Evolutionary conservation across 2,329 filamentous ascomycete genomes (phyloP).

Genomic region (Aureobasidium sp.): DNA sequence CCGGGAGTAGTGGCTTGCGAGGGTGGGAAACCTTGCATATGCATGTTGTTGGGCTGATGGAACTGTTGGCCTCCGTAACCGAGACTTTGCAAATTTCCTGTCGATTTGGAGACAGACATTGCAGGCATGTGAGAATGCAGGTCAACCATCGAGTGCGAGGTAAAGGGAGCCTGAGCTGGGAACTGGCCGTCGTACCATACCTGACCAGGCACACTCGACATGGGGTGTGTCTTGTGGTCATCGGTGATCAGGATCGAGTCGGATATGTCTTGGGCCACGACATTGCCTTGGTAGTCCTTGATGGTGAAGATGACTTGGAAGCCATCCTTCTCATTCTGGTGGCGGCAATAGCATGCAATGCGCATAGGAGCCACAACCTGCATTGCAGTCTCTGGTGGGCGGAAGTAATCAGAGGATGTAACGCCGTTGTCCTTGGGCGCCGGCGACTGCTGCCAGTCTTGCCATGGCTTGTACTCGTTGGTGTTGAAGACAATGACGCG

Average conservation of each 20-base stretch:
- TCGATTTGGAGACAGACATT: slow-evolving; percentile 55
- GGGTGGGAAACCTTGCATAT: slow-evolving; percentile 27
- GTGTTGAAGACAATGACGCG: slow-evolving; percentile 90
- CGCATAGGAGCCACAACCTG: slow-evolving; percentile 86
- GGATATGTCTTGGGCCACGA: slow-evolving; percentile 79
- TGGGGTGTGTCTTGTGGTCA: slow-evolving; percentile 79
- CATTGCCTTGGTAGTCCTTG: slow-evolving; percentile 67
- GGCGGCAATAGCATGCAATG: slow-evolving; percentile 93
- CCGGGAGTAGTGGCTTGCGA: slow-evolving; percentile 35
- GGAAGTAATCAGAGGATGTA: slow-evolving; percentile 21
- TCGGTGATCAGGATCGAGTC: slow-evolving; percentile 95
- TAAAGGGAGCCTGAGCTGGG: slow-evolving; percentile 27
- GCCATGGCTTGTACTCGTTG: slow-evolving; percentile 62
- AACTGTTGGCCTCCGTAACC: slow-evolving; percentile 28
- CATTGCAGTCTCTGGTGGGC: slow-evolving; percentile 52
- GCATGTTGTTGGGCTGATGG: slow-evolving; percentile 30
- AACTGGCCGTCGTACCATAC: slow-evolving; percentile 24
- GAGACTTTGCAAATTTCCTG: slow-evolving; percentile 56
- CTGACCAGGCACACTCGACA: slow-evolving; percentile 24
- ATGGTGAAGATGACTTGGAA: slow-evolving; percentile 94
- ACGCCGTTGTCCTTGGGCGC: slow-evolving; percentile 27
- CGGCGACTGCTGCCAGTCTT: slow-evolving; percentile 35
- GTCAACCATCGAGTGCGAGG: slow-evolving; percentile 33
- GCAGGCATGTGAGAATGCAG: slow-evolving; percentile 31
- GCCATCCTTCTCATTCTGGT: slow-evolving; percentile 87